Evolutionary conservation across 495 filamentous ascomycete genomes (phyloP).

Genomic region (Entonaema liquescens): DNA sequence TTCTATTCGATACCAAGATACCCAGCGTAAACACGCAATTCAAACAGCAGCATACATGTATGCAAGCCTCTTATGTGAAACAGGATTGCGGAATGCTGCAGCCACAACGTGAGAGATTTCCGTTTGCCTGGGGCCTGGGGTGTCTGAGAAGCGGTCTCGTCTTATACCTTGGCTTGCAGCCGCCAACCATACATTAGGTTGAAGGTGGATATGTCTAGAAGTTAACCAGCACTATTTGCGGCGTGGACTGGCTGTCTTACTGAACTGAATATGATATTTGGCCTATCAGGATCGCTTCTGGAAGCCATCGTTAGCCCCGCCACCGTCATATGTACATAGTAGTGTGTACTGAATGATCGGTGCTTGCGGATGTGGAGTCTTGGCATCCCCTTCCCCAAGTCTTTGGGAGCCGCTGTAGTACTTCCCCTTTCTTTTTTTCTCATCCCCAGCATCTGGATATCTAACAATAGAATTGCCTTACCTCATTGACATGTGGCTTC

Average conservation of each 20-base stretch:
- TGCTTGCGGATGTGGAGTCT: slow-evolving; percentile 25
- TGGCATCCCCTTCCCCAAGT: slow-evolving; percentile 8
- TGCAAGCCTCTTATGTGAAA: slow-evolving; percentile 29
- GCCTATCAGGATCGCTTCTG: slow-evolving; percentile 30
- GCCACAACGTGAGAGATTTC: slow-evolving; percentile 22
- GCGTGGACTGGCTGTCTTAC: slow-evolving; percentile 17
- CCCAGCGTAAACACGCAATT: slow-evolving; percentile 14
- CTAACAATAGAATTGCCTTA: slow-evolving; percentile 16
- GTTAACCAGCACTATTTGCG: slow-evolving; percentile 4
- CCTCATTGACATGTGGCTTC: slow-evolving; percentile 36
- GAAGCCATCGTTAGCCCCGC: slow-evolving; percentile 27
- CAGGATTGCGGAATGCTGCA: slow-evolving; percentile 28
- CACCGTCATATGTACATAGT: slow-evolving; percentile 7
- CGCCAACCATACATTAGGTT: slow-evolving; percentile 8
- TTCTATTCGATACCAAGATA: slow-evolving; percentile 20
- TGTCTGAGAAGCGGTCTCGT: slow-evolving; percentile 17
- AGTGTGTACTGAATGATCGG: slow-evolving; percentile 9
- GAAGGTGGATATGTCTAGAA: slow-evolving; percentile 9
- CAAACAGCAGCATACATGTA: slow-evolving; percentile 13
- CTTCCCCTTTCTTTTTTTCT: slow-evolving; percentile 3
- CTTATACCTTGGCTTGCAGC: slow-evolving; percentile 15
- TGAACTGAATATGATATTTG: slow-evolving; percentile 1
- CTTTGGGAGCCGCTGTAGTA: not conserved
- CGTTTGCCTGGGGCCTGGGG: slow-evolving; percentile 21
- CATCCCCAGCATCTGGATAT: not conserved